These are phyloP conservation scores for Aegilops speltoides DNA, from an alignment of 176 grass and related monocot species.

Conservation along the genomic window DNA sequence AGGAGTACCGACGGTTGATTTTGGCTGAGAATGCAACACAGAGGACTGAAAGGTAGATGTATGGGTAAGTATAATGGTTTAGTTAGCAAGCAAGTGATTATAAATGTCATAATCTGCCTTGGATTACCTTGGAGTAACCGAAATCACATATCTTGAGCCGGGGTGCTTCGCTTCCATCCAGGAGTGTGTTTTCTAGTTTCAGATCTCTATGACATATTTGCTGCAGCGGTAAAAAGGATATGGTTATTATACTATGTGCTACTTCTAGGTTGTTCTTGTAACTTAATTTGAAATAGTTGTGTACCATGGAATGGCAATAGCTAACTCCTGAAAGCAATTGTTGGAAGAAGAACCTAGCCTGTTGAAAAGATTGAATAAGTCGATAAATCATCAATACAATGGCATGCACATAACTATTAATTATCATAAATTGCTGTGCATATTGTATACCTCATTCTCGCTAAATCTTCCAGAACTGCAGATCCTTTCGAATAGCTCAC, in stretches of 20 bases:
- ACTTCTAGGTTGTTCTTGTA: background rate
- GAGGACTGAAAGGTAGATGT: conserved; percentile 60
- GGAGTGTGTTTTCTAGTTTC: conserved; percentile 96
- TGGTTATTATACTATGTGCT: background rate
- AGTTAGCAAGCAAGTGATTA: conserved; percentile 5
- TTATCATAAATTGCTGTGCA: background rate
- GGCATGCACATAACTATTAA: background rate
- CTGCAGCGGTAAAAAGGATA: conserved; percentile 38
- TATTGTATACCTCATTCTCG: conserved; percentile 78
- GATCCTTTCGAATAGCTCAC: conserved; percentile 92
- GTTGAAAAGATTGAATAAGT: conserved; percentile 24
- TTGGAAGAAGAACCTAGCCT: conserved; percentile 99
- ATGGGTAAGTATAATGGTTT: conserved; percentile 10
- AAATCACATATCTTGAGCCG: conserved; percentile 99
- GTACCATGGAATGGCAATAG: conserved; percentile 99
- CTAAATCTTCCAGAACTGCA: conserved; percentile 92
- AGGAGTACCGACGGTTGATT: conserved; percentile 95
- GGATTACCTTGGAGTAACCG: conserved; percentile 92
- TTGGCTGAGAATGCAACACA: conserved; percentile 90
- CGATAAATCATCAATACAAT: conserved; percentile 24
- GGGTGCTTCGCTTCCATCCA: conserved; percentile 86
- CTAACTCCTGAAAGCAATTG: conserved; percentile 97
- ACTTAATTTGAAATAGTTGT: conserved; percentile 7
- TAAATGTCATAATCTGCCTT: background rate
- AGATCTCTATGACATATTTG: conserved; percentile 98